Evolutionary conservation across 495 filamentous ascomycete species (phyloP).

Genomic region (Amorphotheca resinae): DNA sequence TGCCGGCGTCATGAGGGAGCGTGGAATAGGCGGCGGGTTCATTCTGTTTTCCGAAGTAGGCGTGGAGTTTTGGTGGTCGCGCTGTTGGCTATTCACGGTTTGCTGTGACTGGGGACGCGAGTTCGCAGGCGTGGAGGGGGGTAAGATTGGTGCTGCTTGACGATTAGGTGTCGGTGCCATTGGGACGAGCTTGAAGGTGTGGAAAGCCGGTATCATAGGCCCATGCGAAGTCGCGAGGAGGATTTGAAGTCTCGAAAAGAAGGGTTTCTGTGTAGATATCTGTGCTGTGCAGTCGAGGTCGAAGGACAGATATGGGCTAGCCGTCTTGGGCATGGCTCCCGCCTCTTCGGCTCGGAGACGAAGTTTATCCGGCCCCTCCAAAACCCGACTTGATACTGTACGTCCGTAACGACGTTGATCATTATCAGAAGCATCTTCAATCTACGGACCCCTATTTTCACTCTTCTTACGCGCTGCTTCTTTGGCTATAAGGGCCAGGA

Average conservation of each 20-base stretch:
- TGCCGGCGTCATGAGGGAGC: constrained; percentile 15
- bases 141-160: constrained; percentile 15
- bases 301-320: too few relatives aligned
- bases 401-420: too few relatives aligned
- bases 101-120: constrained; percentile 7
- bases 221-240: background rate
- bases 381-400: too few relatives aligned
- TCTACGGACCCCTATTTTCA: too few relatives aligned
- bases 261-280: too few relatives aligned
- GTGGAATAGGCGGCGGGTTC: constrained; percentile 18
- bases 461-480: too few relatives aligned
- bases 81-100: constrained; percentile 6
- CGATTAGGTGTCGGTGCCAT: constrained; percentile 15
- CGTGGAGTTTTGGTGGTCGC: constrained; percentile 9
- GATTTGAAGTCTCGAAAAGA: background rate
- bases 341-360: too few relatives aligned
- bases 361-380: too few relatives aligned
- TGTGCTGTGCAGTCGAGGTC: too few relatives aligned
- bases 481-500: too few relatives aligned
- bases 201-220: constrained; percentile 15
- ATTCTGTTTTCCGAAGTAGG: constrained; percentile 17
- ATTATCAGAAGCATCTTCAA: too few relatives aligned
- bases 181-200: constrained; percentile 19
- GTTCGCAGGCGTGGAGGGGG: constrained; percentile 15
- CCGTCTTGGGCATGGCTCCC: too few relatives aligned